Base-by-base conservation (phyloP, 495 filamentous ascomycete species). In the Penicillium cinerascens region DNA sequence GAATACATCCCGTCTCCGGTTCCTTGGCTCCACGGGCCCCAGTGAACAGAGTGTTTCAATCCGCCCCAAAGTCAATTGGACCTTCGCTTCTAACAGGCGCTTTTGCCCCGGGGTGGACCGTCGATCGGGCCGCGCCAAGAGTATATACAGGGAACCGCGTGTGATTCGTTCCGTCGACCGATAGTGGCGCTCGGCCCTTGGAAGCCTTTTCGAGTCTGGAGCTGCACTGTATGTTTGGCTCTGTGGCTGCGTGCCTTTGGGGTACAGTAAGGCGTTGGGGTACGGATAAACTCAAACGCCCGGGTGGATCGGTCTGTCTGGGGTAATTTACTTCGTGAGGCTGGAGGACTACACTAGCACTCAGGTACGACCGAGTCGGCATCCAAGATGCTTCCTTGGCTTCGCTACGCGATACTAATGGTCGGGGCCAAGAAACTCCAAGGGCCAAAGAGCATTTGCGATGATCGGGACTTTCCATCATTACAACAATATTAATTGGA, bases 161-260 rank as follows among this genome's bases (percentile, higher is more conserved):
- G 42, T 55, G 47, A 59, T 55, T 55, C 42, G 56, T 23, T n/a
- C 18, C 21, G 23, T 3, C 41, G 23, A 7, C 51, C 26, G 50
- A 42, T n/a, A n/a, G 10, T 42, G 16, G 42, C 9, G 42, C 15
- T 11, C 13, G 3, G 4, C 18, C 37, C 37, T 39, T 18, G 16
- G 25, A 51, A n/a, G n/a, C n/a, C n/a, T 4, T 42, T 15, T 42
- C 10, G 26, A 35, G 3, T 49, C 37, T 27, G 37, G 47, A 35
- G 22, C 20, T 23, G 25, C 18, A 20, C 46, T 16, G 21, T 11
- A 10, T 39, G 16, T 38, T 48, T 3, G 4, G 5, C 26, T 41
- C 18, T 5, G 16, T 18, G 21, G 16, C 27, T 26, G 18, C n/a
- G 9, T 33, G 29, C 9, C 29, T 29, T 42, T 40, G 47, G 47